Evolutionary conservation across 352 stramenopile species (phyloP).

Genomic region (Albugo candida): DNA sequence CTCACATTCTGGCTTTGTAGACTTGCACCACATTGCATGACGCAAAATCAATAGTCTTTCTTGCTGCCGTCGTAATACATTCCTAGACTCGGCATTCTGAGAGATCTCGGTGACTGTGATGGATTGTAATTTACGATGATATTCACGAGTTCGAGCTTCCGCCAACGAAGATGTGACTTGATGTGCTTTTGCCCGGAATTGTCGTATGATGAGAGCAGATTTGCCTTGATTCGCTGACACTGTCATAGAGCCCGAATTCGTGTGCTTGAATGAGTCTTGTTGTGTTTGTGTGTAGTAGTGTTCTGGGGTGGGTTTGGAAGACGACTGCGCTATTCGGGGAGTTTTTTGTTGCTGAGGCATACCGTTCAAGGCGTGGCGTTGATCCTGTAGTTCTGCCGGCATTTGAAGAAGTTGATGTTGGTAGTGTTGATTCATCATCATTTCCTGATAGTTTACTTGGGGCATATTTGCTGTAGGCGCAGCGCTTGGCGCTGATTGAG

Average conservation of each 20-base stretch:
- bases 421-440: background rate
- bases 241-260: slow-evolving; percentile 10
- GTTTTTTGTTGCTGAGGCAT: background rate
- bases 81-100: slow-evolving; percentile 63
- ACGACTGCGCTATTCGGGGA: slow-evolving; percentile 5
- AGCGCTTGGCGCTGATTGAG: slow-evolving; percentile 16
- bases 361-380: background rate
- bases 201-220: slow-evolving; percentile 60
- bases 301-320: slow-evolving; percentile 7
- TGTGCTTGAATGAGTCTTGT: background rate
- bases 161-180: slow-evolving; percentile 68
- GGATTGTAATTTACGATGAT: slow-evolving; percentile 67
- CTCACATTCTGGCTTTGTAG: slow-evolving; percentile 82
- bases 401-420: slow-evolving; percentile 49
- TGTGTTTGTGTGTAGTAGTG: background rate
- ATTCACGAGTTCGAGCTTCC: slow-evolving; percentile 56
- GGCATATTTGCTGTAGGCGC: slow-evolving; percentile 2
- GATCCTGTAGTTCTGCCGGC: slow-evolving; percentile 45
- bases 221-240: slow-evolving; percentile 30
- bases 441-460: slow-evolving; percentile 1
- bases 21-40: slow-evolving; percentile 96
- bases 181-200: slow-evolving; percentile 58
- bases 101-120: slow-evolving; percentile 51
- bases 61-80: slow-evolving; percentile 95
- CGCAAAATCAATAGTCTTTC: slow-evolving; percentile 92